These are phyloP conservation scores for Umbelopsis sp. DNA, from an alignment of 192 early-diverging fungal species.

Conservation along the genomic window DNA sequence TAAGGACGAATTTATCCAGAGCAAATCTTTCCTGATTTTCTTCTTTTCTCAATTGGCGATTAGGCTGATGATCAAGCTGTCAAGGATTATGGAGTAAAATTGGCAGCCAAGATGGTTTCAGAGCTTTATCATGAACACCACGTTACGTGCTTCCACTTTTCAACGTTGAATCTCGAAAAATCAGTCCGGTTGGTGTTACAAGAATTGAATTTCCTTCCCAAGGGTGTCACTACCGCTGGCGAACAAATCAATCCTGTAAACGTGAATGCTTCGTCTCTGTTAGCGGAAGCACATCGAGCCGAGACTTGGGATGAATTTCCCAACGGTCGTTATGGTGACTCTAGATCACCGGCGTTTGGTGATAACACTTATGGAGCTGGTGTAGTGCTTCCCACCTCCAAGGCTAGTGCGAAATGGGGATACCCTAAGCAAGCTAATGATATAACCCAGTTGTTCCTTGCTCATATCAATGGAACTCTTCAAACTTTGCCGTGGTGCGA, in stretches of 20 bases:
- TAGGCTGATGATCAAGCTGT: slow-evolving; percentile 82
- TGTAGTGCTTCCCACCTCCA: slow-evolving; percentile 56
- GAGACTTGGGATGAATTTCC: slow-evolving; percentile 89
- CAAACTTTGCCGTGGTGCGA: slow-evolving; percentile 75
- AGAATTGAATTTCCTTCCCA: slow-evolving; percentile 63
- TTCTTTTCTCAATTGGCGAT: background rate
- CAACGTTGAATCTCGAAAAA: slow-evolving; percentile 79
- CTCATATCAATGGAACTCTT: slow-evolving; percentile 67
- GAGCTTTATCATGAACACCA: slow-evolving; percentile 53
- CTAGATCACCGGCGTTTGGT: slow-evolving; percentile 75
- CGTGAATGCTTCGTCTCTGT: slow-evolving; percentile 14
- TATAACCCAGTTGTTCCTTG: slow-evolving; percentile 64
- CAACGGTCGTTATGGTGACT: slow-evolving; percentile 88
- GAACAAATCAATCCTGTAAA: slow-evolving; percentile 53
- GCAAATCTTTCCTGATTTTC: background rate
- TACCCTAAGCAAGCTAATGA: slow-evolving; percentile 58
- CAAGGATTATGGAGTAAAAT: slow-evolving; percentile 77
- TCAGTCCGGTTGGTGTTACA: slow-evolving; percentile 78
- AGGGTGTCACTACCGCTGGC: slow-evolving; percentile 17
- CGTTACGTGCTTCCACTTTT: slow-evolving; percentile 77
- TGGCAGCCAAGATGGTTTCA: slow-evolving; percentile 74
- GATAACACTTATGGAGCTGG: slow-evolving; percentile 69
- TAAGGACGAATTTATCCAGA: background rate
- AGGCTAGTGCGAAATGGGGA: slow-evolving; percentile 68
- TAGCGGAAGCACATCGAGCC: slow-evolving; percentile 49